Evolutionary conservation across 208 protist species (phyloP), one percentile per base, ranked within the genome.

Genomic region (Crithidia expoeki): DNA sequence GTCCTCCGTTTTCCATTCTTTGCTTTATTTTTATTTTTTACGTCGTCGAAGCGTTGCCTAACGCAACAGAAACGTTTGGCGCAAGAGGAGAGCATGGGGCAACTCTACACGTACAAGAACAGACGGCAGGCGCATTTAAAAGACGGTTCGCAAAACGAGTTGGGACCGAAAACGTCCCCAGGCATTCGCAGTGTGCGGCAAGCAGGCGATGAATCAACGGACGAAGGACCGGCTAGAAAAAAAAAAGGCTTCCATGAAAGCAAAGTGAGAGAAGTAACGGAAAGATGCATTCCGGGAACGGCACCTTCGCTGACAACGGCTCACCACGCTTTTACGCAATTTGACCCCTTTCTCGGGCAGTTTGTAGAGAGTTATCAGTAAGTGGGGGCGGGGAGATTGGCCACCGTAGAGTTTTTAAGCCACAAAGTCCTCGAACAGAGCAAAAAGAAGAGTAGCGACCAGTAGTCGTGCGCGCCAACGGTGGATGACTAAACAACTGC

Each of bases 41-140:
- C n/a, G n/a, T n/a, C n/a, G n/a, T n/a, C n/a, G n/a, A n/a, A n/a
- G n/a, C n/a, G n/a, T 33, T 9, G 16, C n/a, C 36, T 47, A 64
- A 44, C 25, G 67, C 27, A 32, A 64, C 38, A 63, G 58, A 44
- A 50, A 38, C 38, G 33, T n/a, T 30, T 12, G 23, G 33, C 23
- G 58, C 5, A 34, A 9, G 16, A n/a, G 16, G n/a, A 47, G 42
- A 47, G 21, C 9, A 44, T 44, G 30, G 10, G 11, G 44, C 19
- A 47, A 47, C 4, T 17, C 4, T n/a, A 47, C 5, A 47, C 5
- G 5, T n/a, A 17, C 42, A 47, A 17, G 14, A n/a, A 4, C 5
- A 47, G 16, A 17, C 42, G 42, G 42, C 42, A 47, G n/a, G n/a
- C 42, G n/a, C 5, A 47, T 17, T 17, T 17, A 9, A 4, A 4